Conservation (phyloP, 169 alveolate species). For the Amoebophrya sp. region DNA sequence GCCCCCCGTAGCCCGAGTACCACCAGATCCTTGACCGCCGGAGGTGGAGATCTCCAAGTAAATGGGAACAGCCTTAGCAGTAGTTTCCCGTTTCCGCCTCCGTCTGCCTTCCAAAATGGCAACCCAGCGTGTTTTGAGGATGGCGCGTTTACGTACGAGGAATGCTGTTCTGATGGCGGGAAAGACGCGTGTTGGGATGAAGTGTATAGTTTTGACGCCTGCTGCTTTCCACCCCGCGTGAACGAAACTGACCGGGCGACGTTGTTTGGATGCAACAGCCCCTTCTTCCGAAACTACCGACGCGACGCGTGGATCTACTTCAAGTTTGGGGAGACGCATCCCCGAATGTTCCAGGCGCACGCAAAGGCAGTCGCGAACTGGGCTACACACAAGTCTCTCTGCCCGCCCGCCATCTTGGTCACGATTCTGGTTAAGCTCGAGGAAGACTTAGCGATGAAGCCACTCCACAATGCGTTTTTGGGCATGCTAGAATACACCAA, state of each 20-base stretch:
- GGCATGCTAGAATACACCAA: background rate
- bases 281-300: background rate
- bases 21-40: no score
- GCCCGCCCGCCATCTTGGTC: background rate
- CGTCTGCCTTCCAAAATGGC: no score
- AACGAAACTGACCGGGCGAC: background rate
- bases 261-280: background rate
- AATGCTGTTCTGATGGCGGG: background rate
- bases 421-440: background rate
- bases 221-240: background rate
- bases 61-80: no score
- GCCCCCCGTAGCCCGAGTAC: no score
- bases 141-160: background rate
- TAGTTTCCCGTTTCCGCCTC: no score
- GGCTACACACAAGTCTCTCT: background rate
- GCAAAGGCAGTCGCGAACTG: background rate
- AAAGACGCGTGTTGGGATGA: background rate
- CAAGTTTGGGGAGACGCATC: background rate
- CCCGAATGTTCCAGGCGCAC: background rate
- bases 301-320: slow-evolving; percentile 1
- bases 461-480: background rate
- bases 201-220: background rate
- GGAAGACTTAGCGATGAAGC: background rate
- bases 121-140: background rate
- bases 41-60: no score